phyloP scores from a whole-genome alignment of 805 yeast genomes.

The Pichia californica region DNA sequence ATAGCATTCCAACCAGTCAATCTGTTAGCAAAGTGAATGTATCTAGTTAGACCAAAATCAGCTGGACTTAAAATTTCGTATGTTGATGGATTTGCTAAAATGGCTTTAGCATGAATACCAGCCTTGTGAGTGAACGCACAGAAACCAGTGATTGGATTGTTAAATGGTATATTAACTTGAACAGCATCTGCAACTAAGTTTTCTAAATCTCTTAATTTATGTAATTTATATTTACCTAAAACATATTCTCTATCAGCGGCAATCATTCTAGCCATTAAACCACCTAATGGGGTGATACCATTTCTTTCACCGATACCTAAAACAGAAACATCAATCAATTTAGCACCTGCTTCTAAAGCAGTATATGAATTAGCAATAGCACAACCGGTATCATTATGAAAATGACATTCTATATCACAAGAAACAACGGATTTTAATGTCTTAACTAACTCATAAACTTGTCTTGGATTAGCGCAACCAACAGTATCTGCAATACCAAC shows the following conservation, averaged over 20 bases:
- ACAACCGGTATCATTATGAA: constrained; percentile 99
- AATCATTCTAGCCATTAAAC: constrained; percentile 98
- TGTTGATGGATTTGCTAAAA: constrained; percentile 97
- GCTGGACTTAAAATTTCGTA: constrained; percentile 92
- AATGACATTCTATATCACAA: constrained; percentile 97
- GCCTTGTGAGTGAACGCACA: constrained; percentile 99
- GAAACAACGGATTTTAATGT: constrained; percentile 89
- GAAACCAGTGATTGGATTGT: constrained; percentile 98
- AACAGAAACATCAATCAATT: constrained; percentile 88
- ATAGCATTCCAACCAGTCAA: constrained; percentile 99
- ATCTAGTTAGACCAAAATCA: constrained; percentile 93
- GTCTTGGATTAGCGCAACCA: constrained; percentile 98
- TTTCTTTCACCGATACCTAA: constrained; percentile 98
- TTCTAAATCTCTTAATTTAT: constrained; percentile 93
- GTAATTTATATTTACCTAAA: constrained; percentile 86
- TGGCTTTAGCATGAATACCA: constrained; percentile 98
- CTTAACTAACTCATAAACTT: constrained; percentile 92
- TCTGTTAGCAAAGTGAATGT: constrained; percentile 96
- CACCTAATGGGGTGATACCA: constrained; percentile 97
- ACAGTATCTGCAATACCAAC: constrained; percentile 99
- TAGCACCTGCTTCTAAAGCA: constrained; percentile 96
- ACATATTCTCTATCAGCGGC: constrained; percentile 98
- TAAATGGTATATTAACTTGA: constrained; percentile 94
- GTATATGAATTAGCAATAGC: constrained; percentile 98
- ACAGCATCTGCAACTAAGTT: constrained; percentile 96